A percentile compares a stretch with the other conserved stretches of the same genome.
Evolutionary conservation across 1,284 basidiomycete genomes (phyloP).

Genomic region (Microbotryum lychnidis-dioicae): DNA sequence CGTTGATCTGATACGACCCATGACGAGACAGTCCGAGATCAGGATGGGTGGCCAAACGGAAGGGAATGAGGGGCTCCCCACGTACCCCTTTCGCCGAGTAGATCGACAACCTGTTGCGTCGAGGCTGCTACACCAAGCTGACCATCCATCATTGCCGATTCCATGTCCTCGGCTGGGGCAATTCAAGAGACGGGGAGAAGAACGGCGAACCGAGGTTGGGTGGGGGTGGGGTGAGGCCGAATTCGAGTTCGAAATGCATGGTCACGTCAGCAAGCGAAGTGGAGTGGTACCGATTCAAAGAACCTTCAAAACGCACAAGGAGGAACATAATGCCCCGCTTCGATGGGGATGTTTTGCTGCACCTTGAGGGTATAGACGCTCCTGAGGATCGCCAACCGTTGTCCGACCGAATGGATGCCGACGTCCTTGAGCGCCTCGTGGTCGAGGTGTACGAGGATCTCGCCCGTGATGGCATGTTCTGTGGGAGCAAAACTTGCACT

Average conservation of each 20-base stretch:
- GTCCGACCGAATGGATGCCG: constrained; percentile 70
- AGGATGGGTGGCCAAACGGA: not conserved
- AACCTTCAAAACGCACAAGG: constrained; percentile 56
- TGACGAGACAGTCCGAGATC: no score
- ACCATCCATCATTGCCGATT: constrained; percentile 19
- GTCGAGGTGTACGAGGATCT: constrained; percentile 73
- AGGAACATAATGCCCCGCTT: constrained; percentile 77
- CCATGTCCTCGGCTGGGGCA: constrained; percentile 31
- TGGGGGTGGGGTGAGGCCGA: not conserved
- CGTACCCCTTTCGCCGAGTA: constrained; percentile 33
- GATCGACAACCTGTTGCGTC: constrained; percentile 24
- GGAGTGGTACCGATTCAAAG: not conserved
- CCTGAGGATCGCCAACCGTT: constrained; percentile 78
- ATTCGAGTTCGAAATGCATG: not conserved
- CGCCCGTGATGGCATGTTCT: constrained; percentile 87
- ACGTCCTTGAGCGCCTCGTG: constrained; percentile 71
- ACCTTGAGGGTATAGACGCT: constrained; percentile 80
- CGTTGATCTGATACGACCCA: constrained; percentile 51
- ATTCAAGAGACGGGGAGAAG: no score
- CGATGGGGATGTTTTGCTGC: constrained; percentile 69
- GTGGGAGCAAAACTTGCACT: not conserved
- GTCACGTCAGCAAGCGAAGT: no score
- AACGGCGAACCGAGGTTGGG: not conserved
- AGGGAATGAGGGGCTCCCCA: not conserved
- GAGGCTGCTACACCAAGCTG: constrained; percentile 3